Conservation (phyloP, 306 rosid genomes). For the Dryas alaskensis region DNA sequence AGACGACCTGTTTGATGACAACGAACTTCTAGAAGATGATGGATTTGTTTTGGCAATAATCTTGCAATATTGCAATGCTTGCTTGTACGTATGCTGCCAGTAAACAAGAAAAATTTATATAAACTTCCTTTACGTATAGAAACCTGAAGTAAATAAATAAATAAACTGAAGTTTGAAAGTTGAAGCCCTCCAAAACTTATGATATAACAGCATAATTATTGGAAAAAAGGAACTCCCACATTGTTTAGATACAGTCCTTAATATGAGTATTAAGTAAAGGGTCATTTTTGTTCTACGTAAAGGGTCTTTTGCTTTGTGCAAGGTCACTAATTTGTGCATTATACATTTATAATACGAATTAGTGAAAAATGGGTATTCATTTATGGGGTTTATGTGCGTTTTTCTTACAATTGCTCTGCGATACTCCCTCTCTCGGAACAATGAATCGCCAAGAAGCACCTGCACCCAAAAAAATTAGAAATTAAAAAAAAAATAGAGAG, state of each 20-base stretch:
- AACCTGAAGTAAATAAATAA: no score
- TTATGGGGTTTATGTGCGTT: background rate
- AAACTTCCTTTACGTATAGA: no score
- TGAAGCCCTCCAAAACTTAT: background rate
- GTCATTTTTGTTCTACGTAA: background rate
- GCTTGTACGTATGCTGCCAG: slow-evolving; percentile 80
- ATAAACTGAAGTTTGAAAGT: no score
- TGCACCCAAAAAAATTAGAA: slow-evolving; percentile 13
- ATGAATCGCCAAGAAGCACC: slow-evolving; percentile 83
- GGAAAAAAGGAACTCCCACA: background rate
- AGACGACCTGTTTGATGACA: slow-evolving; percentile 72
- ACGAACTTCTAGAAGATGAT: slow-evolving; percentile 56
- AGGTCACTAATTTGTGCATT: background rate
- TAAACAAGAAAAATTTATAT: slow-evolving; percentile 16
- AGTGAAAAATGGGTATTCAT: background rate
- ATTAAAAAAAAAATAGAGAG: background rate
- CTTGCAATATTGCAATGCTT: slow-evolving; percentile 82
- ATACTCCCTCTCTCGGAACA: slow-evolving; percentile 75
- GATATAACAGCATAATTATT: background rate
- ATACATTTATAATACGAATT: background rate
- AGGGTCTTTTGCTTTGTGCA: background rate
- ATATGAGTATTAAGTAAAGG: background rate
- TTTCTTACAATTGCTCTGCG: slow-evolving; percentile 86
- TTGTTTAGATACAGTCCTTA: background rate
- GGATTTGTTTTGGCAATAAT: slow-evolving; percentile 65